Percentiles rank a stretch among this genome's conserved stretches.
phyloP scores from a whole-genome alignment of 371 early-diverging fungal genomes.

The Mortierella sp. region DNA sequence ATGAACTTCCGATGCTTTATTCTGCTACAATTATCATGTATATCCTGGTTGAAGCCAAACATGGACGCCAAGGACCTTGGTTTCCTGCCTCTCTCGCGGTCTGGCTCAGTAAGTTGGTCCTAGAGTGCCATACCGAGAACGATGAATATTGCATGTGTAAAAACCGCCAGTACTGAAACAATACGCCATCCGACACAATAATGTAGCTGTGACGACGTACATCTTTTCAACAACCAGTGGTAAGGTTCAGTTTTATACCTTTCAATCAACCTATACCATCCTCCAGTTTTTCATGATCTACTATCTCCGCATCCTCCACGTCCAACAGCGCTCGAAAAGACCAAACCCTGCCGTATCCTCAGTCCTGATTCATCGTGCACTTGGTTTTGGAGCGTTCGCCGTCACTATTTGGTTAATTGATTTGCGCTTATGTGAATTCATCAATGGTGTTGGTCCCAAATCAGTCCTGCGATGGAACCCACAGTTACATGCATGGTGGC shows the following conservation, averaged over 20 bases:
- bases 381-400: slow-evolving; percentile 54
- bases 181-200: too few species aligned
- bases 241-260: slow-evolving; percentile 33
- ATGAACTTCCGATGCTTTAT: slow-evolving; percentile 47
- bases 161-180: too few species aligned
- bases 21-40: slow-evolving; percentile 39
- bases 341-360: slow-evolving; percentile 14
- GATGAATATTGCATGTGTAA: background rate
- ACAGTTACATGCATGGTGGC: slow-evolving; percentile 64
- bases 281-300: slow-evolving; percentile 37
- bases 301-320: slow-evolving; percentile 31
- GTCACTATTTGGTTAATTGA: slow-evolving; percentile 62
- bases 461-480: slow-evolving; percentile 62
- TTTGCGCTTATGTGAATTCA: slow-evolving; percentile 60
- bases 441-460: slow-evolving; percentile 56
- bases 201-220: slow-evolving; percentile 23
- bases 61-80: slow-evolving; percentile 41
- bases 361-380: slow-evolving; percentile 56
- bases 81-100: slow-evolving; percentile 27
- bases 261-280: slow-evolving; percentile 38
- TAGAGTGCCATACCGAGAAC: too few species aligned
- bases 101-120: slow-evolving; percentile 31
- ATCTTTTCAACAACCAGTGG: slow-evolving; percentile 36
- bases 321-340: slow-evolving; percentile 26
- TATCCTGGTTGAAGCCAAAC: slow-evolving; percentile 42